Evolutionary conservation across 2,329 filamentous ascomycete genomes (phyloP).

Genomic region (Claviceps cyperi): DNA sequence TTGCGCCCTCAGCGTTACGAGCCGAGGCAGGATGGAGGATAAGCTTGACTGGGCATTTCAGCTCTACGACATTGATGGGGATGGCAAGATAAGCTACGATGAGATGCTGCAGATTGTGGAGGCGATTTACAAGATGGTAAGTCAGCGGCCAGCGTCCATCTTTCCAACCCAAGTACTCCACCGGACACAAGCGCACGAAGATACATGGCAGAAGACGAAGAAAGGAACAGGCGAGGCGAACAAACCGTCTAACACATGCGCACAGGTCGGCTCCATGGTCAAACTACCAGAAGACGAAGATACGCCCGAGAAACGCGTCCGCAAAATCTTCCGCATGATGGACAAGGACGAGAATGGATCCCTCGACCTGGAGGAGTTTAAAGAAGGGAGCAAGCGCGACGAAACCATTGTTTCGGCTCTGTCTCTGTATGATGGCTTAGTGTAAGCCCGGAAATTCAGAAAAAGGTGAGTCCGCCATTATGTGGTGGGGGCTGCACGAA

Average conservation of each 20-base stretch:
- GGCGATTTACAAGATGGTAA: conserved; percentile 99
- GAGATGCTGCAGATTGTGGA: conserved; percentile 99
- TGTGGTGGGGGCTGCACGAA: not conserved
- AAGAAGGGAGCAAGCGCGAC: conserved; percentile 96
- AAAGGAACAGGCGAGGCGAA: too few species aligned
- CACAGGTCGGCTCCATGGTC: conserved; percentile 93
- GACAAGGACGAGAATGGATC: conserved; percentile 99
- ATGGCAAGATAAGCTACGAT: conserved; percentile 97
- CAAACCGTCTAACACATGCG: not conserved
- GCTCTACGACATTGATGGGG: conserved; percentile 96
- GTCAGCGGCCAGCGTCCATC: not conserved
- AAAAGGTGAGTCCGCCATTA: not conserved
- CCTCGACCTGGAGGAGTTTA: conserved; percentile 95
- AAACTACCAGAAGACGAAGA: conserved; percentile 98
- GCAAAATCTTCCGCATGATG: conserved; percentile 99
- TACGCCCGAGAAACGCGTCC: conserved; percentile 93
- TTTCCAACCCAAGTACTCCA: not conserved
- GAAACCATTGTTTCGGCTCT: conserved; percentile 97
- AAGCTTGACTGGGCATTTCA: conserved; percentile 99
- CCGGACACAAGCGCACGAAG: too few species aligned
- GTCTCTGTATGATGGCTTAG: conserved; percentile 89
- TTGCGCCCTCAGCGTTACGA: conserved; percentile 91
- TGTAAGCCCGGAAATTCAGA: conserved; percentile 32
- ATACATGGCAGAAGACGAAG: too few species aligned
- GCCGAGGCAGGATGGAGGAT: conserved; percentile 96